Evolutionary conservation across 352 stramenopile genomes (phyloP).

Genomic region (Phytophthora ohioensis): DNA sequence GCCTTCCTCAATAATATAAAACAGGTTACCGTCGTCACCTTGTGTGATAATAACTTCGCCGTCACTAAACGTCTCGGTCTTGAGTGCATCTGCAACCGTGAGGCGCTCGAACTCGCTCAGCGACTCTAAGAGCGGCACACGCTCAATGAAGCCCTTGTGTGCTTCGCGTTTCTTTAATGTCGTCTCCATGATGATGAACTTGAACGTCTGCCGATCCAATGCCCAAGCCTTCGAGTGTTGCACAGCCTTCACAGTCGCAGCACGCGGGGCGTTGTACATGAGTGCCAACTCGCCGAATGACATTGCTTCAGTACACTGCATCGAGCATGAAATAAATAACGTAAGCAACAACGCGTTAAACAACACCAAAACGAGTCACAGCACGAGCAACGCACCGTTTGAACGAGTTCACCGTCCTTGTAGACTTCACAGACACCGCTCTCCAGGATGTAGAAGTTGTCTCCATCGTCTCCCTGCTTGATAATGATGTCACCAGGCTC

Average conservation of each 20-base stretch:
- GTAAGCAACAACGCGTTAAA: conserved; percentile 4
- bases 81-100: conserved; percentile 88
- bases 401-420: conserved; percentile 89
- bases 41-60: conserved; percentile 92
- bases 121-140: conserved; percentile 91
- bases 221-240: conserved; percentile 94
- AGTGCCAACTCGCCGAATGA: conserved; percentile 98
- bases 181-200: conserved; percentile 93
- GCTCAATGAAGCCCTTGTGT: conserved; percentile 90
- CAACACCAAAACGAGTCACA: conserved; percentile 7
- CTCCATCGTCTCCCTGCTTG: conserved; percentile 91
- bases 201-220: conserved; percentile 90
- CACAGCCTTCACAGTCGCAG: conserved; percentile 94
- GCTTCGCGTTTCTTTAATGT: conserved; percentile 90
- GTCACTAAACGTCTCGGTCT: conserved; percentile 84
- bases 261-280: conserved; percentile 97
- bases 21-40: conserved; percentile 89
- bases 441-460: conserved; percentile 97
- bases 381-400: conserved; percentile 55
- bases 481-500: conserved; percentile 85
- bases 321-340: not conserved
- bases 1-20: conserved; percentile 93
- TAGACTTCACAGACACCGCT: conserved; percentile 93
- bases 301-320: conserved; percentile 83
- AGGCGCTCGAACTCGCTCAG: conserved; percentile 92